phyloP scores from a whole-genome alignment of 768 basidiomycete genomes.

The Paxillus rubicundulus region DNA sequence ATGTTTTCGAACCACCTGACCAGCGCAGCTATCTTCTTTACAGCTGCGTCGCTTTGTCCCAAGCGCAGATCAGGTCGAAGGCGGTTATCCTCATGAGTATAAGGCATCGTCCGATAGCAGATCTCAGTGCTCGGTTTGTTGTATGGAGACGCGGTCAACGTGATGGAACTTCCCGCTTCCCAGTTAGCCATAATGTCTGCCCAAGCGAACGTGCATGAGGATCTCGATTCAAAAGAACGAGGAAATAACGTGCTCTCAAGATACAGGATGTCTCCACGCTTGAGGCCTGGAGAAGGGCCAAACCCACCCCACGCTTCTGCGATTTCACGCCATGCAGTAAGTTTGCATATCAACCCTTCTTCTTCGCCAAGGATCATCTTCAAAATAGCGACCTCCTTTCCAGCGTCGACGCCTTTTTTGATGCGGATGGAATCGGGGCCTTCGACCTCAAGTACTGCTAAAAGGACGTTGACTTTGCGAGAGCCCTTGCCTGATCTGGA shows the following conservation, averaged over 20 bases:
- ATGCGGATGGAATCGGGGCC: slow-evolving; percentile 67
- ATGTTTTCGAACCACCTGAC: slow-evolving; percentile 73
- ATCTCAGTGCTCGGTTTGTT: slow-evolving; percentile 60
- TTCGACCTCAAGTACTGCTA: slow-evolving; percentile 72
- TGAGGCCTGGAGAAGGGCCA: slow-evolving; percentile 42
- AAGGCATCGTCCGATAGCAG: slow-evolving; percentile 79
- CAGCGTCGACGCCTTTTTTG: slow-evolving; percentile 68
- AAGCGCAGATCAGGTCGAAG: slow-evolving; percentile 73
- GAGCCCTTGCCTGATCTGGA: slow-evolving; percentile 36
- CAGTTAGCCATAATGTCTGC: slow-evolving; percentile 54
- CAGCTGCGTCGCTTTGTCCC: slow-evolving; percentile 63
- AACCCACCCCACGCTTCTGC: slow-evolving; percentile 69
- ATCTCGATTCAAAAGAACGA: slow-evolving; percentile 6
- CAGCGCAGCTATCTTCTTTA: slow-evolving; percentile 63
- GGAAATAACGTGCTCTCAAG: slow-evolving; percentile 56
- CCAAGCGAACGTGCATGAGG: slow-evolving; percentile 17
- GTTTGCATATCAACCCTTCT: slow-evolving; percentile 60
- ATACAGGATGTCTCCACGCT: slow-evolving; percentile 70
- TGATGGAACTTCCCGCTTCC: slow-evolving; percentile 43
- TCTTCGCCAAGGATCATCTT: slow-evolving; percentile 76
- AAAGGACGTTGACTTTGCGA: slow-evolving; percentile 55
- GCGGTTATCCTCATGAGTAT: slow-evolving; percentile 52
- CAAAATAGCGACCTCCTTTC: slow-evolving; percentile 63
- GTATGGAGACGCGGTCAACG: slow-evolving; percentile 67
- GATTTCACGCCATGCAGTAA: slow-evolving; percentile 76